Conservation (phyloP, 2,329 filamentous ascomycete genomes). For the Dendryphion nanum region DNA sequence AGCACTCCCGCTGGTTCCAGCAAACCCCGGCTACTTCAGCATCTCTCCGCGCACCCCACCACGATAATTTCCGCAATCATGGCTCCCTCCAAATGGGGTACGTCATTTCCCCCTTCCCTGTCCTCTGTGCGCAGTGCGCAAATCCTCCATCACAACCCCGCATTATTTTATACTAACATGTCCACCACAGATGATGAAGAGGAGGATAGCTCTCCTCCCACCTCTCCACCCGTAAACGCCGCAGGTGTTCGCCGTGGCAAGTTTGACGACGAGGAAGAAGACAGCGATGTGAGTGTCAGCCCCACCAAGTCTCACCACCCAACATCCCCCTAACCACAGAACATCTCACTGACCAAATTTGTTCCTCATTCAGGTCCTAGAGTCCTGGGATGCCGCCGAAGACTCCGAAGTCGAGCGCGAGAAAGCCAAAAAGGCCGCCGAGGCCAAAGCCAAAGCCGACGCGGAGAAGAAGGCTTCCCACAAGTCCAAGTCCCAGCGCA, state of each 20-base stretch:
- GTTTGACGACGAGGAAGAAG: slow-evolving; percentile 89
- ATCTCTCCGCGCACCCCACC: not conserved
- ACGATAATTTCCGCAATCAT: slow-evolving; percentile 24
- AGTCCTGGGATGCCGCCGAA: slow-evolving; percentile 95
- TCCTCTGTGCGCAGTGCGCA: slow-evolving; percentile 15
- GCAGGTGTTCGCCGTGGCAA: slow-evolving; percentile 58
- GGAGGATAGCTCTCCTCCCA: slow-evolving; percentile 54
- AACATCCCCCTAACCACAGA: no score
- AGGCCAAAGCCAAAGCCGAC: slow-evolving; percentile 84
- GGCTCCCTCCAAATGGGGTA: slow-evolving; percentile 43
- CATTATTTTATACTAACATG: slow-evolving; percentile 3
- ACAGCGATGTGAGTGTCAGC: slow-evolving; percentile 69
- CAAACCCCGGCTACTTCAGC: not conserved
- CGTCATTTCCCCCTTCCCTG: slow-evolving; percentile 32
- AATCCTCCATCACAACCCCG: slow-evolving; percentile 1
- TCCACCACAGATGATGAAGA: slow-evolving; percentile 52
- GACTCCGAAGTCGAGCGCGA: slow-evolving; percentile 96
- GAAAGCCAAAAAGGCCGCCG: slow-evolving; percentile 84
- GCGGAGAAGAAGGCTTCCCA: slow-evolving; percentile 85
- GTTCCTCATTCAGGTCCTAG: slow-evolving; percentile 68
- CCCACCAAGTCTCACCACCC: slow-evolving; percentile 7
- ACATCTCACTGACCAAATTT: no score
- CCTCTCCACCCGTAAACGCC: slow-evolving; percentile 44
- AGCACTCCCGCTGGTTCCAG: not conserved
- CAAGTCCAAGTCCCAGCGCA: slow-evolving; percentile 83